These are phyloP conservation scores for Populus ilicifolia DNA, from an alignment of 345 rosid genomes.

Conservation along the genomic window DNA sequence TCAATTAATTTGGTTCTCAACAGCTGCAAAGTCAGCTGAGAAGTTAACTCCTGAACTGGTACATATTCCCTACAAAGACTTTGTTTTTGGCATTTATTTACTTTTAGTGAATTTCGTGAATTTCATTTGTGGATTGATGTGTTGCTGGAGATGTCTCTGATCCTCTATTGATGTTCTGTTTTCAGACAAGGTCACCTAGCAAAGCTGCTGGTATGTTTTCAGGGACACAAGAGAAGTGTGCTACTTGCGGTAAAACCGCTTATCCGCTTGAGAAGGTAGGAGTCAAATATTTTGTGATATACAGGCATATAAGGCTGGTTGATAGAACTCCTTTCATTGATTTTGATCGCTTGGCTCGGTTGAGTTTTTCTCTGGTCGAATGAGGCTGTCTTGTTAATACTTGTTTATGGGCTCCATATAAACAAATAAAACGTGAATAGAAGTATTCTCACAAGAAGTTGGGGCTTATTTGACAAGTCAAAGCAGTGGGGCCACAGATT, in stretches of 20 bases:
- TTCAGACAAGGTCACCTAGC: conserved; percentile 90
- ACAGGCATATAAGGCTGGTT: neutral
- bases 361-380: neutral
- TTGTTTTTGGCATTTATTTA: conserved; percentile 10
- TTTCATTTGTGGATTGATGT: neutral
- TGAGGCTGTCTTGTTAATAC: neutral
- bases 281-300: neutral
- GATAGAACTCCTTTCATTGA: neutral
- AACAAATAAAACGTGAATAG: neutral
- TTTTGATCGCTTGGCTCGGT: neutral
- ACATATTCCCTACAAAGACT: conserved; percentile 24
- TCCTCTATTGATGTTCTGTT: conserved; percentile 27
- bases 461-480: neutral
- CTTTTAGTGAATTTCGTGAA: conserved; percentile 6
- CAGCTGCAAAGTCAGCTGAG: conserved; percentile 90
- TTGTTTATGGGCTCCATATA: neutral
- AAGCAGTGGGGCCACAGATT: neutral
- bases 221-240: conserved; percentile 96
- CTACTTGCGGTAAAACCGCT: conserved; percentile 92
- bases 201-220: conserved; percentile 93
- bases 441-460: neutral
- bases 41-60: conserved; percentile 87
- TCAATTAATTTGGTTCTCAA: conserved; percentile 30
- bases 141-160: conserved; percentile 15
- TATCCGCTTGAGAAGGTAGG: conserved; percentile 96